Conservation (phyloP, 1,139 yeast species). For the Candida smagusa region DNA sequence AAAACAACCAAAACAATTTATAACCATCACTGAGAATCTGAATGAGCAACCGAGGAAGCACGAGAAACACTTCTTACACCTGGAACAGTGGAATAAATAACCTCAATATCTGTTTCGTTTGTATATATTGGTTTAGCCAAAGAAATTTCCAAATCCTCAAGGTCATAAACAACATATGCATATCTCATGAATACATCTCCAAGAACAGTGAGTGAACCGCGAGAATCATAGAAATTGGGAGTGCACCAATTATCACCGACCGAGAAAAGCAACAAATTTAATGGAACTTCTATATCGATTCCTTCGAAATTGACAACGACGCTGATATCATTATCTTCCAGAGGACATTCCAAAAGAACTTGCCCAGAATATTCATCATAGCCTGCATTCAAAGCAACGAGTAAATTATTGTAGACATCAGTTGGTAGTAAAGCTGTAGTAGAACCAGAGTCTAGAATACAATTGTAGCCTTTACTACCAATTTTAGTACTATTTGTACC, state of each 20-base stretch:
- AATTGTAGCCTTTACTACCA: neutral
- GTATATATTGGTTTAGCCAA: constrained; percentile 17
- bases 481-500: neutral
- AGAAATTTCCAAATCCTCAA: constrained; percentile 16
- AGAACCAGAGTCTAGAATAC: constrained; percentile 39
- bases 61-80: too few relatives aligned
- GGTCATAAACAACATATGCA: constrained; percentile 18
- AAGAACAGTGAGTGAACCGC: neutral
- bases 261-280: constrained; percentile 29
- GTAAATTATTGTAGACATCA: constrained; percentile 14
- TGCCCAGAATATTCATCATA: constrained; percentile 27
- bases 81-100: constrained; percentile 40
- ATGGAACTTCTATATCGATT: constrained; percentile 42
- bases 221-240: constrained; percentile 10
- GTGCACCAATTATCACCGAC: constrained; percentile 16
- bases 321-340: constrained; percentile 11
- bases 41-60: too few relatives aligned
- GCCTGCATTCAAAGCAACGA: constrained; percentile 23
- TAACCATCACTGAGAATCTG: too few relatives aligned
- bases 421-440: constrained; percentile 29
- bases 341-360: constrained; percentile 26
- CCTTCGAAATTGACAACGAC: constrained; percentile 53
- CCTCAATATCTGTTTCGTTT: constrained; percentile 16
- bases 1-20: too few relatives aligned
- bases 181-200: constrained; percentile 1